Conservation (phyloP, 1,139 yeast genomes). For the Suhomyces bolitotheri region DNA sequence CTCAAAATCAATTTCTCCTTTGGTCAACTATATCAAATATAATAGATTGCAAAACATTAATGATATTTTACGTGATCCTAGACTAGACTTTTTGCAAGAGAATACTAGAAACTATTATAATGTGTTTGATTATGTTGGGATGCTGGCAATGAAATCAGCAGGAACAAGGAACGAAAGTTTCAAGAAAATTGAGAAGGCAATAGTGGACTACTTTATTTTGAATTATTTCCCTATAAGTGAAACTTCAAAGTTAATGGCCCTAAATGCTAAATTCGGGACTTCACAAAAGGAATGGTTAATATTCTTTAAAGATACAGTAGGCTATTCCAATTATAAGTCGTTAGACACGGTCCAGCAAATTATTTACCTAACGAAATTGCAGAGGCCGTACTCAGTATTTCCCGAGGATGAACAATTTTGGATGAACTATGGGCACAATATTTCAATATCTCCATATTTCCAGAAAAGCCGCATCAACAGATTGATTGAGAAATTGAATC, state of each 20-base stretch:
- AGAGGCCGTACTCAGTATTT: constrained; percentile 37
- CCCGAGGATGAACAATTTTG: constrained; percentile 40
- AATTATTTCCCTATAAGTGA: constrained; percentile 25
- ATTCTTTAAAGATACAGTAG: constrained; percentile 22
- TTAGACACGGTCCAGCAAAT: constrained; percentile 43
- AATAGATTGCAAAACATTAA: constrained; percentile 61
- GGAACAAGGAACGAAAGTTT: constrained; percentile 30
- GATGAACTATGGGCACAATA: constrained; percentile 35
- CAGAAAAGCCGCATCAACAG: constrained; percentile 46
- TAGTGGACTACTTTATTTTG: constrained; percentile 42
- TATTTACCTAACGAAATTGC: constrained; percentile 33
- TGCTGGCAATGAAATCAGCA: constrained; percentile 33
- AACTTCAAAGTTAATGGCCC: constrained; percentile 24
- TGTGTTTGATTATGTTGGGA: constrained; percentile 43
- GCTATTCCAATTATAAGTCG: constrained; percentile 29
- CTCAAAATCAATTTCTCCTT: constrained; percentile 60
- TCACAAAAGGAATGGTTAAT: constrained; percentile 37
- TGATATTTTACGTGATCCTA: constrained; percentile 43
- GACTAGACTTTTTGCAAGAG: constrained; percentile 45
- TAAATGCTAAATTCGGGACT: constrained; percentile 40
- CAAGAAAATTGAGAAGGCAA: constrained; percentile 44
- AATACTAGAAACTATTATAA: constrained; percentile 47
- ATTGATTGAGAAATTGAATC: constrained; percentile 48
- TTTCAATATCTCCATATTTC: constrained; percentile 33
- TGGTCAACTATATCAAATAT: constrained; percentile 70